Evolutionary conservation across 2,329 filamentous ascomycete species (phyloP), one percentile per base, ranked within the genome.

Genomic region (Fusarium incarnatum): DNA sequence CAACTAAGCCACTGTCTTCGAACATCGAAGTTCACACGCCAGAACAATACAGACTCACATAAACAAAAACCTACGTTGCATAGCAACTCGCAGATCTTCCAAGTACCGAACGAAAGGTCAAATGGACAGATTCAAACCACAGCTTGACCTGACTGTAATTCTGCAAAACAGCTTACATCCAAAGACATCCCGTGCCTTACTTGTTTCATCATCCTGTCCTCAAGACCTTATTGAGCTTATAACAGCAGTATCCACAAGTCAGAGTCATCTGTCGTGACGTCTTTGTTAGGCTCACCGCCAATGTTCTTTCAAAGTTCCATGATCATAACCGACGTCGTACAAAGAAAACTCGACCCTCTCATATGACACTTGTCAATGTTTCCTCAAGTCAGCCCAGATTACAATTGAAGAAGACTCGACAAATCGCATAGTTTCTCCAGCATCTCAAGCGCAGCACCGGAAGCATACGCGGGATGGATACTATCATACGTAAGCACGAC

Each of bases 401-500:
- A 25, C 16, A 37, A 28, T n/a, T 10, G 25, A 20, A 42, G 23
- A 53, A 42, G n/a, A 27, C 34, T 27, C 9, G n/a, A 22, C 23
- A 42, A 20, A 27, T 15, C 23, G 12, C 34, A 53, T 25, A 53
- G 23, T 42, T 18, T n/a, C 23, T 27, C 18, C 11, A 20, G n/a
- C 25, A 18, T 16, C 18, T 18, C 18, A 15, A 28, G 13, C 25
- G 22, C 34, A 53, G 20, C 22, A 5, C 41, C 30, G 30, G 32
- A 41, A 20, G 12, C 23, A 41, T 25, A 16, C n/a, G 32, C 48
- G 48, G 34, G 34, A 13, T 34, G 32, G 9, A n/a, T 37, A 12
- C 32, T 27, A 20, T 52, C 48, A 16, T 52, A 52, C 48, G 48
- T 52, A 52, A 52, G 48, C 48, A 40, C 32, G 20, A 32, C n/a